Evolutionary conservation across 73 alveolate genomes (phyloP).

Genomic region (Paramecium octaurelia): DNA sequence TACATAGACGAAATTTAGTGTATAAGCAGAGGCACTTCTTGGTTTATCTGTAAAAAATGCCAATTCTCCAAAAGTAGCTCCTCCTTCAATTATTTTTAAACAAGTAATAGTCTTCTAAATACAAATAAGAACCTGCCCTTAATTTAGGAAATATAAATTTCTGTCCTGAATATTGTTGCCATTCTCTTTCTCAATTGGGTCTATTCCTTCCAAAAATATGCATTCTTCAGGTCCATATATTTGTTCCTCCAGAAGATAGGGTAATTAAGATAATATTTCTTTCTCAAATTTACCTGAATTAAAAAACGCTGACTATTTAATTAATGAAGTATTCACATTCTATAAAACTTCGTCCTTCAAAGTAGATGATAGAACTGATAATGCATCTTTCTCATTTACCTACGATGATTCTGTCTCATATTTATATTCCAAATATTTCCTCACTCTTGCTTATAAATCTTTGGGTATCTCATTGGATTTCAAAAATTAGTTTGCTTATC

Average conservation of each 20-base stretch:
- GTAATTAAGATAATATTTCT: not conserved
- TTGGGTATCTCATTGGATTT: slow-evolving; percentile 66
- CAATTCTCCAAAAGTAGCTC: slow-evolving; percentile 67
- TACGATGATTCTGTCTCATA: slow-evolving; percentile 45
- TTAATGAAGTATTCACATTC: not conserved
- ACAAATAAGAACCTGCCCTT: not conserved
- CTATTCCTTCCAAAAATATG: not conserved
- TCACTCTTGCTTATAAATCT: slow-evolving; percentile 70
- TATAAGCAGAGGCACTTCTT: slow-evolving; percentile 64
- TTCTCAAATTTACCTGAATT: slow-evolving; percentile 18
- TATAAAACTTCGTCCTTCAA: not conserved
- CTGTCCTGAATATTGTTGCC: not conserved
- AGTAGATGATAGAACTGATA: not conserved
- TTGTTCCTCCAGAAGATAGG: not conserved
- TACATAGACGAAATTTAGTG: slow-evolving; percentile 64
- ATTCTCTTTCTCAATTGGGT: not conserved
- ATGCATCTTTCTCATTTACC: slow-evolving; percentile 35
- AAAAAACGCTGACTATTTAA: not conserved
- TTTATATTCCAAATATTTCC: slow-evolving; percentile 69
- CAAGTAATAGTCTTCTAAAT: not conserved
- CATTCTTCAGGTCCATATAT: slow-evolving; percentile 34
- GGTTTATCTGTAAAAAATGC: slow-evolving; percentile 66
- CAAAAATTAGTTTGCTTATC: slow-evolving; percentile 69
- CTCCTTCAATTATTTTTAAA: not conserved
- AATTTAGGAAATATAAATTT: slow-evolving; percentile 22